These are phyloP conservation scores for Metschnikowia chrysomelidarum DNA, from an alignment of 805 yeast species.

Conservation along the genomic window DNA sequence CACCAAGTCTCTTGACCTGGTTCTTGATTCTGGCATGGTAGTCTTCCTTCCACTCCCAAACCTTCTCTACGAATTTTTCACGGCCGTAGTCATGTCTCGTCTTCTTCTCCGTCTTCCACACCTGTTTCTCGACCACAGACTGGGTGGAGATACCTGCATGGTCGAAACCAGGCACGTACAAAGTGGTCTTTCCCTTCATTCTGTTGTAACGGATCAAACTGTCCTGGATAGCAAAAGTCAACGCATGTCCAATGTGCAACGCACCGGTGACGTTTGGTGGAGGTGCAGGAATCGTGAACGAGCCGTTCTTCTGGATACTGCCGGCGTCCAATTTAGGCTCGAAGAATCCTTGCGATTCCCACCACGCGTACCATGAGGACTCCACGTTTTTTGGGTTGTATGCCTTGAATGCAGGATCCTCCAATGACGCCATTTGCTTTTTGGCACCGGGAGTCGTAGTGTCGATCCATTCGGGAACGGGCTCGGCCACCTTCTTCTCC, in stretches of 20 bases:
- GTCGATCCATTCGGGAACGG: slow-evolving; percentile 83
- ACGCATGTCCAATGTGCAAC: slow-evolving; percentile 96
- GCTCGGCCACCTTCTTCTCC: slow-evolving; percentile 66
- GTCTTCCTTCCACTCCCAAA: slow-evolving; percentile 98
- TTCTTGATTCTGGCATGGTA: slow-evolving; percentile 82
- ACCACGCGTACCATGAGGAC: slow-evolving; percentile 97
- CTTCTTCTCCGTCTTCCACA: slow-evolving; percentile 82
- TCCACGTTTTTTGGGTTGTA: slow-evolving; percentile 92
- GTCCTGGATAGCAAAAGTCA: slow-evolving; percentile 94
- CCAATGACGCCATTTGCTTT: slow-evolving; percentile 81
- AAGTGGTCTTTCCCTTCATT: slow-evolving; percentile 94
- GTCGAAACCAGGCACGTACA: slow-evolving; percentile 95
- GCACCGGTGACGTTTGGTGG: slow-evolving; percentile 99
- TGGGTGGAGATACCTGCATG: slow-evolving; percentile 99
- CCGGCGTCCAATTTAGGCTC: slow-evolving; percentile 86
- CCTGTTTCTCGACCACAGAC: slow-evolving; percentile 93
- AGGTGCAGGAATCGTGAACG: slow-evolving; percentile 93
- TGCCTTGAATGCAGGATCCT: slow-evolving; percentile 91
- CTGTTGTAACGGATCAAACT: slow-evolving; percentile 89
- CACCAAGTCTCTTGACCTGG: slow-evolving; percentile 87
- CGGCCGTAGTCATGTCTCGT: slow-evolving; percentile 96
- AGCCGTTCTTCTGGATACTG: slow-evolving; percentile 73
- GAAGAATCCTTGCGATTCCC: slow-evolving; percentile 85
- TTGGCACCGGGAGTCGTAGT: slow-evolving; percentile 85
- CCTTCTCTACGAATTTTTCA: slow-evolving; percentile 80